Conservation (phyloP, 306 rosid genomes). For the Senna siamea region DNA sequence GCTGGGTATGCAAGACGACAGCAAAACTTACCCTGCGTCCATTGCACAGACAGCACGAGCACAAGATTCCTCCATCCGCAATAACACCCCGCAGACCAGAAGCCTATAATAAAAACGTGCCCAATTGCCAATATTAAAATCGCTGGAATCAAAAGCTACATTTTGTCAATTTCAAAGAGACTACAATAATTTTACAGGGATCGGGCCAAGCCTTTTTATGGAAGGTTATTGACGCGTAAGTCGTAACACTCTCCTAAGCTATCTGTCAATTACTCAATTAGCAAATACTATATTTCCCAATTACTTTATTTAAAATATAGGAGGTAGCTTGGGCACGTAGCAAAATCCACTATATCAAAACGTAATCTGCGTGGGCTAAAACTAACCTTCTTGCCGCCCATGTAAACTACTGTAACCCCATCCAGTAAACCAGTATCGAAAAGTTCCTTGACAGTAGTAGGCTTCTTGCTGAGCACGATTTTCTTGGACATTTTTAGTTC, state of each 20-base stretch:
- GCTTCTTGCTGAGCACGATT: conserved; percentile 66
- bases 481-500: conserved; percentile 78
- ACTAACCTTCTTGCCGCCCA: conserved; percentile 78
- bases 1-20: conserved; percentile 31
- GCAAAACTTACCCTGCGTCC: conserved; percentile 70
- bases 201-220: not conserved
- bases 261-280: not conserved
- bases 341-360: conserved; percentile 1
- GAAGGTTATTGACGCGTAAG: not conserved
- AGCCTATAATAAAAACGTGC: conserved; percentile 51
- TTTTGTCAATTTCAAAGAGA: conserved; percentile 5
- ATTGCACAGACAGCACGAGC: conserved; percentile 78
- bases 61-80: conserved; percentile 83
- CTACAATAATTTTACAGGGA: conserved; percentile 1
- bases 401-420: conserved; percentile 79
- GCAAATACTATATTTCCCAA: not conserved
- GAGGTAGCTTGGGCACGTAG: conserved; percentile 2
- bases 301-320: not conserved
- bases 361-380: conserved; percentile 6
- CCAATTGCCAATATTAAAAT: conserved; percentile 32
- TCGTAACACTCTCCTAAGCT: conserved; percentile 16
- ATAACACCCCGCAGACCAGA: conserved; percentile 82
- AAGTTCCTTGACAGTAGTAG: conserved; percentile 77
- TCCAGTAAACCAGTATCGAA: conserved; percentile 87
- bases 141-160: conserved; percentile 15